Percentiles rank a stretch among this genome's conserved stretches.
These are phyloP conservation scores for Venturia asperata DNA, from an alignment of 2,329 filamentous ascomycete genomes.

Conservation along the genomic window DNA sequence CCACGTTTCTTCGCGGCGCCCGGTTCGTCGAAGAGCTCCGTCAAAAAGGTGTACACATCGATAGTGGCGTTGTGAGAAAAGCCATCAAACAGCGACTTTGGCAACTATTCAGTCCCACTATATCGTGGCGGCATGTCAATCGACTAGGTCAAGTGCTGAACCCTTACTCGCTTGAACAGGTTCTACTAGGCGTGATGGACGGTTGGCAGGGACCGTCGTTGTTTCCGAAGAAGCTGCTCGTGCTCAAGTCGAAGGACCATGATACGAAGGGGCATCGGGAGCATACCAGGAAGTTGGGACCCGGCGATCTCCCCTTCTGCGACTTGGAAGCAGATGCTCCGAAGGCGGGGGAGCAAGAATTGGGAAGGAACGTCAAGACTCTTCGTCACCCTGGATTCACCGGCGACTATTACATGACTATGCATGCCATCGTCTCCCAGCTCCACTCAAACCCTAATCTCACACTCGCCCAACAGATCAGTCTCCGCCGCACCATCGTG, in stretches of 20 bases:
- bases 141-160: slow-evolving; percentile 6
- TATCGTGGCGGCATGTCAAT: slow-evolving; percentile 10
- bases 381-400: neutral
- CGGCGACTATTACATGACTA: neutral
- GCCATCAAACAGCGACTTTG: slow-evolving; percentile 28
- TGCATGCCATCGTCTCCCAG: neutral
- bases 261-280: neutral
- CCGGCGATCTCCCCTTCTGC: neutral
- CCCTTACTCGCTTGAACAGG: slow-evolving; percentile 17
- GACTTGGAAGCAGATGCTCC: neutral
- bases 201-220: slow-evolving; percentile 7
- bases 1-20: slow-evolving; percentile 24
- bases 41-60: slow-evolving; percentile 24
- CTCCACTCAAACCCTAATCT: neutral
- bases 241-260: neutral
- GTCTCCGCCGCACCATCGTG: slow-evolving; percentile 1
- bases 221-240: slow-evolving; percentile 5
- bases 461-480: neutral
- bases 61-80: slow-evolving; percentile 22
- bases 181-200: neutral
- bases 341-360: neutral
- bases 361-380: neutral
- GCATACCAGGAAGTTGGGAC: neutral
- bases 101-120: slow-evolving; percentile 31
- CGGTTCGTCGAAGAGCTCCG: slow-evolving; percentile 26